Base-by-base conservation (phyloP, 805 yeast genomes). In the Candida nitratophila region DNA sequence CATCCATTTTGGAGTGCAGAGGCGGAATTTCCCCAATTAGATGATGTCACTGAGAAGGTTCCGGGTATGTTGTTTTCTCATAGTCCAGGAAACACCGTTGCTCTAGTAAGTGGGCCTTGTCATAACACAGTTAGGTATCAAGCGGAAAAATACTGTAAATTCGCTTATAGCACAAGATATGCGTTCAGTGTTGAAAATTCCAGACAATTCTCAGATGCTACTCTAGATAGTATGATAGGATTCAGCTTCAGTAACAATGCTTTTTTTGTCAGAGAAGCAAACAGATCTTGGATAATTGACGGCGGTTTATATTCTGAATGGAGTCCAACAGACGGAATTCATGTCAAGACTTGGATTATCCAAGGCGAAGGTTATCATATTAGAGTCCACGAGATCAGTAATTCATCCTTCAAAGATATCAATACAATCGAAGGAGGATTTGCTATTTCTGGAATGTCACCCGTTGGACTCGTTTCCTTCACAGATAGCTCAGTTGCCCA, bases 151-250 rank as follows among this genome's bases (percentile, higher is more conserved):
- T 39, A 39, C 22, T 27, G 35, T 19, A 39, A 39, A 22, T 39
- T 39, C 27, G 41, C 41, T 10, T 39, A 39, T 21, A 39, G 41
- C 21, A 39, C 41, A 19, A 29, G 41, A 20, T 39, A 39, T 16
- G 41, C 27, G 4, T 39, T 39, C 34, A 39, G 41, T 39, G 35
- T 39, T 27, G 41, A 39, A 31, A 39, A 39, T 22, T 30, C 41
- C 3, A 39, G 35, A 22, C 20, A 39, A 15, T 30, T 39, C 12
- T 12, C n/a, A 8, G 35, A 39, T 39, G 41, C 34, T 20, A 39
- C 41, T 8, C 4, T 39, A 6, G 41, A 39, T 31, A 39, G n/a
- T 22, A 39, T 39, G 41, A 39, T 39, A 12, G 41, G 34, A 5
- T 39, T 39, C n/a, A 39, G 35, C 15, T 39, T 27, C 15, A 16